phyloP scores from a whole-genome alignment of 2,329 filamentous ascomycete species.

The Aspergillus pseudonomiae region DNA sequence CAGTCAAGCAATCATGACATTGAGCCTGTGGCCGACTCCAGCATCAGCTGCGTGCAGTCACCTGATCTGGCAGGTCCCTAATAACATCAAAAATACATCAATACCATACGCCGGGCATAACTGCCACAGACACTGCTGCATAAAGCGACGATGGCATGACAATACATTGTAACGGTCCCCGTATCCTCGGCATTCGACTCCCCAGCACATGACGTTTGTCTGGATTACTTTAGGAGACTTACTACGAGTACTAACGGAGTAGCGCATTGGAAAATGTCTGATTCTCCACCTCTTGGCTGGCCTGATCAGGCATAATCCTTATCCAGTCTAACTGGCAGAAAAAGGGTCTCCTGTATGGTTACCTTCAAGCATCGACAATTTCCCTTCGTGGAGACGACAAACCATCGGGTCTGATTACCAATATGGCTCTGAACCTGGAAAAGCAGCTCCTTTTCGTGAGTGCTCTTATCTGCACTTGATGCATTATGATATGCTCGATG shows the following conservation, averaged over 20 bases:
- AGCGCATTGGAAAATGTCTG: constrained; percentile 13
- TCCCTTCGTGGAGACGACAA: not conserved
- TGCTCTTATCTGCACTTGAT: constrained; percentile 20
- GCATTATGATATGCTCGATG: constrained; percentile 1
- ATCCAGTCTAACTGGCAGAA: constrained; percentile 6
- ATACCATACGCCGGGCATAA: not conserved
- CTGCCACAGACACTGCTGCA: not conserved
- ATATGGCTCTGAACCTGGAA: constrained; percentile 62
- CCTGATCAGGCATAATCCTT: constrained; percentile 15
- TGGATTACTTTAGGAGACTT: constrained; percentile 2
- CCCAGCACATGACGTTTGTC: constrained; percentile 17
- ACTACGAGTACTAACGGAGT: not conserved
- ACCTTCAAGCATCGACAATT: constrained; percentile 1
- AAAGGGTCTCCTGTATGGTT: constrained; percentile 9
- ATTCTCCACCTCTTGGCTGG: constrained; percentile 21
- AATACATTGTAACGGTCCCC: not conserved
- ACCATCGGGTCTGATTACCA: constrained; percentile 7
- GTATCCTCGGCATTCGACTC: constrained; percentile 5
- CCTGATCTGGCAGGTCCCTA: constrained; percentile 11
- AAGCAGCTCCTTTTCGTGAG: constrained; percentile 69
- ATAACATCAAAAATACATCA: not conserved
- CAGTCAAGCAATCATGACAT: constrained; percentile 7
- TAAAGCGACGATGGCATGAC: not conserved
- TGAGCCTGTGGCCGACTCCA: constrained; percentile 8
- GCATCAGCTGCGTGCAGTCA: constrained; percentile 16